phyloP scores from a whole-genome alignment of 768 basidiomycete species.

The Neoboletus magnificus region DNA sequence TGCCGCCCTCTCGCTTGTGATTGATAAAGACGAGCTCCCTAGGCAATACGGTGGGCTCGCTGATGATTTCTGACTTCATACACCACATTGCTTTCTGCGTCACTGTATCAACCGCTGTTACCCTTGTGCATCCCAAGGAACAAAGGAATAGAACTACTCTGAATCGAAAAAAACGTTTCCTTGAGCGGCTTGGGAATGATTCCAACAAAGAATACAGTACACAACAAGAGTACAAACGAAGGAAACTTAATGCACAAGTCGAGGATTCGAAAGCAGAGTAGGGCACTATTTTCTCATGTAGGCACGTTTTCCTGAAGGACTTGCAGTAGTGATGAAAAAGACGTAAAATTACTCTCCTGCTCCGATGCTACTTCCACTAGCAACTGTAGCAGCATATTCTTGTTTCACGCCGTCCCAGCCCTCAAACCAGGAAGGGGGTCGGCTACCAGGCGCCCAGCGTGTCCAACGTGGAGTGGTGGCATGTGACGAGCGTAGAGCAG shows the following conservation, averaged over 20 bases:
- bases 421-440: slow-evolving; percentile 40
- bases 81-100: neutral
- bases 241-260: neutral
- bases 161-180: neutral
- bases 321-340: neutral
- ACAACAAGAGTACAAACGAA: neutral
- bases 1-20: slow-evolving; percentile 55
- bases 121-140: neutral
- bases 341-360: slow-evolving; percentile 19
- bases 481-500: slow-evolving; percentile 19
- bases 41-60: slow-evolving; percentile 68
- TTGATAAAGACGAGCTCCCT: slow-evolving; percentile 59
- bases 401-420: slow-evolving; percentile 39
- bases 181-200: neutral
- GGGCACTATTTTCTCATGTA: neutral
- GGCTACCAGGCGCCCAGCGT: slow-evolving; percentile 27
- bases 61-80: slow-evolving; percentile 42
- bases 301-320: neutral
- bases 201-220: neutral
- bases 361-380: slow-evolving; percentile 35
- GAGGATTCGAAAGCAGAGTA: neutral
- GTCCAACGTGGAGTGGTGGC: slow-evolving; percentile 16
- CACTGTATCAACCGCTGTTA: neutral
- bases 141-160: neutral
- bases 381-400: slow-evolving; percentile 42